phyloP scores from a whole-genome alignment of 805 yeast genomes.

The Torulaspora gathmanii region DNA sequence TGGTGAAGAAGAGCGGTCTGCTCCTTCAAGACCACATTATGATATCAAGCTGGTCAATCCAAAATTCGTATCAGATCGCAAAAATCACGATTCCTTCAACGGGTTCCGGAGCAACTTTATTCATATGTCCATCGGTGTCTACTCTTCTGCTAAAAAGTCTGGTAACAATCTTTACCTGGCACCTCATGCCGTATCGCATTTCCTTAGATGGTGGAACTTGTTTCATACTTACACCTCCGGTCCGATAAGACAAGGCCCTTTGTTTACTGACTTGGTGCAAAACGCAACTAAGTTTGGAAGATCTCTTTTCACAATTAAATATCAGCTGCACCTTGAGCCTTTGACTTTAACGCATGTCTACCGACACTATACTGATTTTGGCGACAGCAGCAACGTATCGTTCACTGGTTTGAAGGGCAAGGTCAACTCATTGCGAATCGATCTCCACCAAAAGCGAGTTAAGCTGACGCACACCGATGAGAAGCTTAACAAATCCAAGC shows the following conservation, averaged over 20 bases:
- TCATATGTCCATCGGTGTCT: constrained; percentile 46
- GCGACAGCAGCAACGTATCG: constrained; percentile 39
- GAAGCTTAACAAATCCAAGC: constrained; percentile 42
- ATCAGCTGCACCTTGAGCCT: constrained; percentile 61
- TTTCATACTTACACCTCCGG: constrained; percentile 72
- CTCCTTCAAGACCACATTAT: constrained; percentile 56
- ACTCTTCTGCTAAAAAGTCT: constrained; percentile 36
- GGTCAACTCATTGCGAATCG: constrained; percentile 49
- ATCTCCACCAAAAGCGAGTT: constrained; percentile 54
- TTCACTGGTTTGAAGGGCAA: constrained; percentile 64
- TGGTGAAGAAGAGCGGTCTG: constrained; percentile 42
- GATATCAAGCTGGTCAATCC: constrained; percentile 61
- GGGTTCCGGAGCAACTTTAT: constrained; percentile 61
- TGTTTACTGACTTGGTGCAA: constrained; percentile 50
- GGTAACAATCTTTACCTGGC: constrained; percentile 67
- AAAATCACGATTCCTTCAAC: constrained; percentile 54
- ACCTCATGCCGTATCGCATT: constrained; percentile 64
- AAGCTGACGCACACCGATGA: constrained; percentile 41
- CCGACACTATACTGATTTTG: constrained; percentile 47
- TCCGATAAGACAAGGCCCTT: constrained; percentile 67
- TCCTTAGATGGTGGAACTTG: constrained; percentile 75
- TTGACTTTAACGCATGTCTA: constrained; percentile 69
- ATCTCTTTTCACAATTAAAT: constrained; percentile 68
- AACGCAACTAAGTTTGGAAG: constrained; percentile 58
- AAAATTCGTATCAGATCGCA: constrained; percentile 37